Conservation (phyloP, 139 green algal species). For the Chlorella vulgaris region DNA sequence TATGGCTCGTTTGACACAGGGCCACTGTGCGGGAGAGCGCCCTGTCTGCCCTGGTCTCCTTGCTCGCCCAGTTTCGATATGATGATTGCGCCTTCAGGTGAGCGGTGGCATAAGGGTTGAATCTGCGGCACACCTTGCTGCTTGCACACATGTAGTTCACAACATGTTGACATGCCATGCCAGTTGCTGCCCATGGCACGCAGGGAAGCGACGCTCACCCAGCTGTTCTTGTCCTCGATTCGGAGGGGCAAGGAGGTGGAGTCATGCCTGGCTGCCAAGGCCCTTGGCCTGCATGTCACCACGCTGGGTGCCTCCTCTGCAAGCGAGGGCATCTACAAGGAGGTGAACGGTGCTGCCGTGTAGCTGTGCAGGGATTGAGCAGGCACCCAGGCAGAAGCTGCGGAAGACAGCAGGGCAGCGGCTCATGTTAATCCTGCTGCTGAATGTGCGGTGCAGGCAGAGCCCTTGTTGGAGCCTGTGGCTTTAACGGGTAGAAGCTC, state of each 20-base stretch:
- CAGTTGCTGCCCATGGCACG: background rate
- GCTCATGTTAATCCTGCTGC: no score
- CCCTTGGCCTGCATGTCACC: slow-evolving; percentile 61
- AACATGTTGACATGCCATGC: no score
- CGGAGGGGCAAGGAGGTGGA: slow-evolving; percentile 56
- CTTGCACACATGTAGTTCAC: background rate
- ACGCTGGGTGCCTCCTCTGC: slow-evolving; percentile 52
- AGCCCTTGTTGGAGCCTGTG: slow-evolving; percentile 51
- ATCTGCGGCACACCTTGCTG: background rate
- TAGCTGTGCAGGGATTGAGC: no score
- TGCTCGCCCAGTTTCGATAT: slow-evolving; percentile 35
- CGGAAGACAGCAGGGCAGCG: no score
- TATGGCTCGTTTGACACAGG: slow-evolving; percentile 21
- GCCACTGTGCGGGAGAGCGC: slow-evolving; percentile 56
- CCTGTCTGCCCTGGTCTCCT: slow-evolving; percentile 28
- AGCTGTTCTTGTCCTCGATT: slow-evolving; percentile 55
- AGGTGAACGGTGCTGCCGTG: slow-evolving; percentile 12
- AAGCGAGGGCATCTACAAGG: slow-evolving; percentile 8
- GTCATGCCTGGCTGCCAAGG: slow-evolving; percentile 53
- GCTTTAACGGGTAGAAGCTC: slow-evolving; percentile 35
- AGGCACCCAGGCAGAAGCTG: background rate
- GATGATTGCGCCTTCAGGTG: slow-evolving; percentile 40
- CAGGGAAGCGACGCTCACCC: slow-evolving; percentile 56
- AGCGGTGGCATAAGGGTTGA: background rate
- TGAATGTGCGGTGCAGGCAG: slow-evolving; percentile 33